A percentile compares a stretch with the other conserved stretches of the same genome.
Evolutionary conservation across 2,329 filamentous ascomycete genomes (phyloP).

Genomic region (Fusarium continuum): DNA sequence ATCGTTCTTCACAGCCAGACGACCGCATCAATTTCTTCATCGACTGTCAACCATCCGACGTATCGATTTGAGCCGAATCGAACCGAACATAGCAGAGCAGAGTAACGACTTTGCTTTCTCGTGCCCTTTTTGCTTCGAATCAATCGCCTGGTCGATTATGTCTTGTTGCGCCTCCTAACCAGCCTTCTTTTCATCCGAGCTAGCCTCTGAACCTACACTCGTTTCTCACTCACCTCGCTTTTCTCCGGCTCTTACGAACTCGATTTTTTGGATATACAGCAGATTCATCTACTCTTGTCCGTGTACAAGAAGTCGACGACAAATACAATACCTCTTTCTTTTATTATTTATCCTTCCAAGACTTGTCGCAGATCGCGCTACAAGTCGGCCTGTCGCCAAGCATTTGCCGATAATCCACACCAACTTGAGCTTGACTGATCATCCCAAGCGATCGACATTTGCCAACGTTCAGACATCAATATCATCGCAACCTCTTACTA

Average conservation of each 20-base stretch:
- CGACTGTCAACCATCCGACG: conserved; percentile 15
- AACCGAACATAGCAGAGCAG: conserved; percentile 10
- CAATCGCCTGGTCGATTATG: conserved; percentile 49
- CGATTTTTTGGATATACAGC: conserved; percentile 8
- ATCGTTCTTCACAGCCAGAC: conserved; percentile 39
- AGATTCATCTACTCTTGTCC: background rate
- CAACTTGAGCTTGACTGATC: conserved; percentile 31
- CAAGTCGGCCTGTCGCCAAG: conserved; percentile 23
- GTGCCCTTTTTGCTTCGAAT: conserved; percentile 30
- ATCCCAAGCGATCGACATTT: conserved; percentile 40
- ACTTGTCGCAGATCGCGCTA: conserved; percentile 19
- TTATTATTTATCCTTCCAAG: conserved; percentile 3
- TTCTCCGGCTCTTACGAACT: conserved; percentile 27
- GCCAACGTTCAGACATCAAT: conserved; percentile 18
- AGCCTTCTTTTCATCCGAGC: conserved; percentile 51
- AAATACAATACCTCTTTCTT: background rate
- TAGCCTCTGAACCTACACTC: conserved; percentile 60
- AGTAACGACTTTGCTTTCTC: conserved; percentile 29
- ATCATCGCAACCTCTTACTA: conserved; percentile 5
- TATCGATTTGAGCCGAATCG: conserved; percentile 24
- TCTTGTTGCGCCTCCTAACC: conserved; percentile 46
- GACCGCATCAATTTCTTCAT: conserved; percentile 36
- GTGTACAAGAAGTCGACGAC: conserved; percentile 2
- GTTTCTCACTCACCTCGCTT: conserved; percentile 41
- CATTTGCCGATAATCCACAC: conserved; percentile 16